Percentiles rank a stretch among this genome's conserved stretches.
These are phyloP conservation scores for Botryotinia narcissicola DNA, from an alignment of 2,329 filamentous ascomycete genomes.

Conservation along the genomic window DNA sequence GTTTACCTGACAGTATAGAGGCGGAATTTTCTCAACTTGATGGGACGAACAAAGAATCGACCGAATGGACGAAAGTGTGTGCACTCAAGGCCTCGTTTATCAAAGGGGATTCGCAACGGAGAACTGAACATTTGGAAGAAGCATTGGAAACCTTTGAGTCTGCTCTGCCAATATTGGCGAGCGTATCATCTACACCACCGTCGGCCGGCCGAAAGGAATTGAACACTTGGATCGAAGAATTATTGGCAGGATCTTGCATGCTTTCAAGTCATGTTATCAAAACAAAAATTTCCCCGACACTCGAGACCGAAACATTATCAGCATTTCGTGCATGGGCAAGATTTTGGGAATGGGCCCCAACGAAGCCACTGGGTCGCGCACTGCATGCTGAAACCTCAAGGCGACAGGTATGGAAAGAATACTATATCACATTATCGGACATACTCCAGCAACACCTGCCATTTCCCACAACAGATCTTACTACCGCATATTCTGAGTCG, in stretches of 20 bases:
- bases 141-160: constrained; percentile 66
- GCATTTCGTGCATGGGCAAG: constrained; percentile 66
- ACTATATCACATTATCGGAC: constrained; percentile 76
- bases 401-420: constrained; percentile 76
- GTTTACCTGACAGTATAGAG: constrained; percentile 62
- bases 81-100: constrained; percentile 76
- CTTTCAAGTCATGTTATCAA: constrained; percentile 60
- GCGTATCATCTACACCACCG: constrained; percentile 50
- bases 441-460: constrained; percentile 66
- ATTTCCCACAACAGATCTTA: constrained; percentile 50
- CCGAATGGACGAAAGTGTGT: constrained; percentile 80
- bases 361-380: constrained; percentile 54
- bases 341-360: constrained; percentile 57
- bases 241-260: constrained; percentile 72
- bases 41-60: constrained; percentile 50
- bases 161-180: constrained; percentile 60
- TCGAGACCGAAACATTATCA: constrained; percentile 53
- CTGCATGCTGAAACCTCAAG: constrained; percentile 59
- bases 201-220: constrained; percentile 59
- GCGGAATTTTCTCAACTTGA: constrained; percentile 53
- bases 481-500: constrained; percentile 45
- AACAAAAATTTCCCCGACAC: constrained; percentile 49
- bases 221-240: constrained; percentile 74
- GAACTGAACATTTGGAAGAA: constrained; percentile 50
- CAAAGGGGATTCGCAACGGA: constrained; percentile 62